Evolutionary conservation across 371 early-diverging fungal genomes (phyloP).

Genomic region (Coemansia sp.): DNA sequence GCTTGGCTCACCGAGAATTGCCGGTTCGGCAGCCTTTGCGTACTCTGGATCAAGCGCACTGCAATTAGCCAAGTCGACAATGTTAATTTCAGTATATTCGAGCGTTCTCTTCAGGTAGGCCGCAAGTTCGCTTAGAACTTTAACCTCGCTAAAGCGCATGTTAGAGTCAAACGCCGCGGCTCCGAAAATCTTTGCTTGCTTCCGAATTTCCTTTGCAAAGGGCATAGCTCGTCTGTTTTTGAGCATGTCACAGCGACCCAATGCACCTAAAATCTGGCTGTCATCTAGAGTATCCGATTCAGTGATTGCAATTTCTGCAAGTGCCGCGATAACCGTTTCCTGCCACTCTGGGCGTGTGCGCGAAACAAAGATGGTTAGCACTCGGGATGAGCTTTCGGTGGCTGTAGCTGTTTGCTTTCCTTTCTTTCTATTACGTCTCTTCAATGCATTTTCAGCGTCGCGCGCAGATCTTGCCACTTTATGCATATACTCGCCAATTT

Average conservation of each 20-base stretch:
- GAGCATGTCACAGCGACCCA: conserved; percentile 72
- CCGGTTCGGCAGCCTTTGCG: conserved; percentile 29
- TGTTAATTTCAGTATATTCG: conserved; percentile 50
- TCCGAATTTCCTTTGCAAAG: conserved; percentile 82
- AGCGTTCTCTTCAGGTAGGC: conserved; percentile 58
- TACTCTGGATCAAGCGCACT: conserved; percentile 16
- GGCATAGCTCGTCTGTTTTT: conserved; percentile 95
- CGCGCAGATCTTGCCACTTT: conserved; percentile 75
- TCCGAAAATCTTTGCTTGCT: conserved; percentile 68
- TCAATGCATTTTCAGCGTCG: conserved; percentile 70
- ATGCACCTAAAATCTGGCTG: conserved; percentile 66
- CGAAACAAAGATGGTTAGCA: conserved; percentile 76
- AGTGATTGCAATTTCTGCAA: conserved; percentile 68
- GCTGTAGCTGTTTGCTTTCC: conserved; percentile 69
- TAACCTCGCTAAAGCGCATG: conserved; percentile 76
- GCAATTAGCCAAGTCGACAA: conserved; percentile 14
- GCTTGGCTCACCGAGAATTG: conserved; percentile 70
- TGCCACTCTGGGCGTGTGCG: conserved; percentile 93
- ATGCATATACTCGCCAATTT: conserved; percentile 79
- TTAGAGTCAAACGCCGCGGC: conserved; percentile 76
- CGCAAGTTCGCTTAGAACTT: conserved; percentile 59
- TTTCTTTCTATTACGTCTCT: conserved; percentile 66
- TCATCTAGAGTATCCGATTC: conserved; percentile 66
- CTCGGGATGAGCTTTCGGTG: conserved; percentile 72
- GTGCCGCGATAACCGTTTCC: conserved; percentile 68